These are phyloP conservation scores for Magnusiomyces ingens DNA, from an alignment of 1,139 yeast genomes.

Conservation along the genomic window DNA sequence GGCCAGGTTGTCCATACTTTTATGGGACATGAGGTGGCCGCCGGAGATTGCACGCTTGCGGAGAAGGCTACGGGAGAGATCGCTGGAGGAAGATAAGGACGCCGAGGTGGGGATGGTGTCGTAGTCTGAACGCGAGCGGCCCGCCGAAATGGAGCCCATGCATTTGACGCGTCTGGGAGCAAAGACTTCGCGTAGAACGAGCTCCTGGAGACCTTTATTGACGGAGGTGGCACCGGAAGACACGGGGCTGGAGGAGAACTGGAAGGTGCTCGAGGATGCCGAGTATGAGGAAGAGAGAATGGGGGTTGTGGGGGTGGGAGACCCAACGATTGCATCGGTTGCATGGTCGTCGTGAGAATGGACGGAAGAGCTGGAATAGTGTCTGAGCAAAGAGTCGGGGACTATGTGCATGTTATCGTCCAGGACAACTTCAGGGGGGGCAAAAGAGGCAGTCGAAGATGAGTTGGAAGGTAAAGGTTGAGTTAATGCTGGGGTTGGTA, in stretches of 20 bases:
- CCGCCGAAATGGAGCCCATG: neutral
- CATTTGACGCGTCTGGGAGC: conserved; percentile 37
- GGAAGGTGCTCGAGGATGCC: conserved; percentile 2
- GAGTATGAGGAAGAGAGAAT: conserved; percentile 10
- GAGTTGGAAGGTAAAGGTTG: no score
- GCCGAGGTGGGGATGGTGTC: neutral
- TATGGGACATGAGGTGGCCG: conserved; percentile 3
- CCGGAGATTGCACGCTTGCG: neutral
- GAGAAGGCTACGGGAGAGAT: no score
- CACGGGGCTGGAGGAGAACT: conserved; percentile 12
- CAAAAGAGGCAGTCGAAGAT: no score
- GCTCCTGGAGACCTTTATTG: conserved; percentile 57
- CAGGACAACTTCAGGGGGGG: conserved; percentile 70
- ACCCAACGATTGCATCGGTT: neutral
- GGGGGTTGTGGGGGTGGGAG: conserved; percentile 3
- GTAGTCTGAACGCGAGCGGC: conserved; percentile 1
- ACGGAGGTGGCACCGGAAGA: conserved; percentile 57
- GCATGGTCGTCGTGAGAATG: conserved; percentile 30
- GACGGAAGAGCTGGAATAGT: conserved; percentile 47
- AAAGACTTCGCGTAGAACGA: conserved; percentile 63
- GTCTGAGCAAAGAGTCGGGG: conserved; percentile 67
- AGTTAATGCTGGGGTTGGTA: no score
- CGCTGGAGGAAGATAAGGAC: no score
- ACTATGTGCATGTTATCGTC: conserved; percentile 87
- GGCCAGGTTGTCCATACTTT: conserved; percentile 13